These are phyloP conservation scores for Erythrobasidium hasegawianum DNA, from an alignment of 1,284 basidiomycete species.

Conservation along the genomic window DNA sequence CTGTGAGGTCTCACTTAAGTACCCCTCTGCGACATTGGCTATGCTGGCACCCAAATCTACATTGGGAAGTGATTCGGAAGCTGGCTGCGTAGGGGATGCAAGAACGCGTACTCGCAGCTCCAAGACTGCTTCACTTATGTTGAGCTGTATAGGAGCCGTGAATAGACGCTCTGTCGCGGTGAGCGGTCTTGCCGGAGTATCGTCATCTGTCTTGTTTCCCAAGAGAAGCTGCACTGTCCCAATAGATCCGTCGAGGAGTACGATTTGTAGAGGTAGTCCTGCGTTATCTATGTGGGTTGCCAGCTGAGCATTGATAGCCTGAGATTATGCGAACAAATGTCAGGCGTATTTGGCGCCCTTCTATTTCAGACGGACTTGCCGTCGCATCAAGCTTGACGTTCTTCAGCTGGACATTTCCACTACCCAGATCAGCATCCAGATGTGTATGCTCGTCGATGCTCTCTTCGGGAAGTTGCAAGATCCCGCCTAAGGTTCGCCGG, in stretches of 20 bases:
- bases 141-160: constrained; percentile 31
- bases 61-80: not conserved
- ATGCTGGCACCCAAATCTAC: constrained; percentile 19
- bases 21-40: constrained; percentile 11
- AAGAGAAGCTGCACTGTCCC: constrained; percentile 15
- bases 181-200: not conserved
- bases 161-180: constrained; percentile 26
- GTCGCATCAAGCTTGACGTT: constrained; percentile 23
- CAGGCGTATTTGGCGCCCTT: not conserved
- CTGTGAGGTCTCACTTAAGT: constrained; percentile 1
- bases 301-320: constrained; percentile 22
- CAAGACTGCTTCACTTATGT: constrained; percentile 24
- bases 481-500: constrained; percentile 17
- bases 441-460: constrained; percentile 21
- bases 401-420: constrained; percentile 13
- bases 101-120: not conserved
- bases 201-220: not conserved
- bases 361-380: constrained; percentile 3
- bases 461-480: constrained; percentile 22
- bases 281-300: constrained; percentile 1
- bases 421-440: constrained; percentile 26
- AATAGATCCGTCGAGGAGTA: not conserved
- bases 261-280: not conserved
- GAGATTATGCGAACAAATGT: not conserved
- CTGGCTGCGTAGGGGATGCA: not conserved